phyloP scores from a whole-genome alignment of 495 filamentous ascomycete species.

The Endocarpon pusillum region DNA sequence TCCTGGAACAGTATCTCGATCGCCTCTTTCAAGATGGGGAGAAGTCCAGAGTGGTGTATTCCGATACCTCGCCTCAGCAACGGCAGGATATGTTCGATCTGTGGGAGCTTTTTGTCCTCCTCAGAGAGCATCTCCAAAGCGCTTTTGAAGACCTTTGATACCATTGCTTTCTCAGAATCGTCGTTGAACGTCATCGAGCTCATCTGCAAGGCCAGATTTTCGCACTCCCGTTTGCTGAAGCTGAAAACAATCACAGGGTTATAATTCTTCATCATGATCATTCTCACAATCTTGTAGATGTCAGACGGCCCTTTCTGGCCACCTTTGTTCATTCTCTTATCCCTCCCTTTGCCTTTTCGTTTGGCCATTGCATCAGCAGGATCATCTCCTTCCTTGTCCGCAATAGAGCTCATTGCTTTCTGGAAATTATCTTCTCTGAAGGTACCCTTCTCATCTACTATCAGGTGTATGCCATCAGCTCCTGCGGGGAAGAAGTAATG shows the following conservation, averaged over 20 bases:
- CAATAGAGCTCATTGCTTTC: constrained; percentile 76
- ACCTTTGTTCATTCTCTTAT: constrained; percentile 81
- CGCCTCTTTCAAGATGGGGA: constrained; percentile 94
- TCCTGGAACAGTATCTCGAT: constrained; percentile 99
- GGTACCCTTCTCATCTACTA: constrained; percentile 88
- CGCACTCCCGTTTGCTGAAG: constrained; percentile 95
- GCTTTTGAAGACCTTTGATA: constrained; percentile 79
- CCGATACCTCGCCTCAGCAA: constrained; percentile 83
- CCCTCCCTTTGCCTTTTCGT: constrained; percentile 69
- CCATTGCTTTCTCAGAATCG: constrained; percentile 90
- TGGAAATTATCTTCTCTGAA: constrained; percentile 97
- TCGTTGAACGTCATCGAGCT: constrained; percentile 87
- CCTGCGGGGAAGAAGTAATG: constrained; percentile 96
- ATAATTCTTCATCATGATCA: constrained; percentile 93
- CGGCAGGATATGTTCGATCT: constrained; percentile 83
- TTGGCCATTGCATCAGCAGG: constrained; percentile 60
- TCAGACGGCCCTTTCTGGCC: constrained; percentile 55
- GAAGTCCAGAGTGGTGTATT: constrained; percentile 87
- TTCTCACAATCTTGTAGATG: constrained; percentile 92
- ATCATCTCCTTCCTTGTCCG: constrained; percentile 76
- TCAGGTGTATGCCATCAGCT: constrained; percentile 79
- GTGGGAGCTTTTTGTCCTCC: constrained; percentile 70
- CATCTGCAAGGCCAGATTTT: constrained; percentile 69
- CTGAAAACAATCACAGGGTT: constrained; percentile 98
- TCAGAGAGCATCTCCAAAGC: constrained; percentile 81